Base-by-base conservation (phyloP, 176 grass and related monocot species). In the Zea luxurians region DNA sequence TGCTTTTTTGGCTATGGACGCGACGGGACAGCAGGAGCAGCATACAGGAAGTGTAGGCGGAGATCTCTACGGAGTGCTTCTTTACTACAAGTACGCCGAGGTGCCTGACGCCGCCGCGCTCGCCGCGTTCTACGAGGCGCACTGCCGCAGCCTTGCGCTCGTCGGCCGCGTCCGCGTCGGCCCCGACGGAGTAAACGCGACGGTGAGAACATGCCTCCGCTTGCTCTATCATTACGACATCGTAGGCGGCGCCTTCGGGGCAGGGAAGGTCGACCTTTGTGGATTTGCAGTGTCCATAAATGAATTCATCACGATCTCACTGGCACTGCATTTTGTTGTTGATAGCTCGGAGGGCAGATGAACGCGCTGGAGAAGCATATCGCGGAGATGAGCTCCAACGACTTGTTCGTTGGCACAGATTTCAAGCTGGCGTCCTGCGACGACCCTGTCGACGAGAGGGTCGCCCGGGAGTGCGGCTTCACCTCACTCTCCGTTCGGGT, bases 341-440 rank as follows among this genome's bases (percentile, higher is more conserved):
- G 13, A 13, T 69, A 98, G 91, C 87, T 98, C 43, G 96, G 92
- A 5, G 92, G 96, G n/a, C 90, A 78, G 16, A 92, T 98, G 86
- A 3, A 61, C 41, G 83, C 92, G 44, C 66, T 95, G 66, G 96
- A 99, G 86, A 87, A 89, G 73, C 96, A 98, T 75, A 70, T 98
- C n/a, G 49, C 54, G 11, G 89, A 94, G 66, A 70, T 94, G 88
- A 87, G 83, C 80, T 79, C 80, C 37, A 92, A 90, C 41, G 13
- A 18, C 48, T 35, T 94, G 61, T 98, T 98, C 52, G 83, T 89
- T 0, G 88, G 86, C 11, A 92, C 96, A 1, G 96, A 98, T 69
- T 98, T 98, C 85, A 98, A 98, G 65, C 76, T 98, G 38, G 92
- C 92, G 55, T 84, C 85, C 78, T 98, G 95, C 78, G 81, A 89